Conservation (phyloP, 2,329 filamentous ascomycete genomes). For the Pseudogymnoascus sp. region DNA sequence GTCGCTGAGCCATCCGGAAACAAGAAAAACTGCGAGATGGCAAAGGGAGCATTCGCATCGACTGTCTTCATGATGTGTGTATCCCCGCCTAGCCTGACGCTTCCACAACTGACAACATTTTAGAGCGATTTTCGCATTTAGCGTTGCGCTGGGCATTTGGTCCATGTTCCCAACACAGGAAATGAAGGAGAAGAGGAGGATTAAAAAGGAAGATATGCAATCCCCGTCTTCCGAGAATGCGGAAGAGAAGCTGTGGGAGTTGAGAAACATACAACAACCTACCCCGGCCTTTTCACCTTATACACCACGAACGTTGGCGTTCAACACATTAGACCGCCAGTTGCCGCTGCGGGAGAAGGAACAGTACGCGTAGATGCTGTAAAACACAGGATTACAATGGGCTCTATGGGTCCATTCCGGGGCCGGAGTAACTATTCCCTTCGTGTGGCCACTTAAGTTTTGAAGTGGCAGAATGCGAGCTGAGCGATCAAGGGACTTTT, state of each 20-base stretch:
- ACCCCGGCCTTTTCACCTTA: conserved; percentile 39
- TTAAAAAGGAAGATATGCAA: conserved; percentile 34
- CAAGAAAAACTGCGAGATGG: conserved; percentile 54
- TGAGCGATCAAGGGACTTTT: neutral
- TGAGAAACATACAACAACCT: conserved; percentile 40
- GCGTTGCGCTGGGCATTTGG: conserved; percentile 51
- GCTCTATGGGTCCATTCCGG: neutral
- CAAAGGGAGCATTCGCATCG: conserved; percentile 57
- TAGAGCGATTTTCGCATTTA: conserved; percentile 52
- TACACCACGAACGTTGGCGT: conserved; percentile 59
- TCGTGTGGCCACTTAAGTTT: neutral
- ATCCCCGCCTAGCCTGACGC: conserved; percentile 6
- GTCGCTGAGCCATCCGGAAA: conserved; percentile 47
- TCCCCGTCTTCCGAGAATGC: conserved; percentile 31
- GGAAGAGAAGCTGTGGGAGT: conserved; percentile 46
- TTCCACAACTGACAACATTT: conserved; percentile 12
- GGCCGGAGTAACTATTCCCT: neutral
- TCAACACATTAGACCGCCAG: conserved; percentile 52
- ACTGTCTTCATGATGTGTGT: conserved; percentile 61
- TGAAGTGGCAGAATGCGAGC: neutral
- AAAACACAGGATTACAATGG: neutral
- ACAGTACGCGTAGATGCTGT: neutral
- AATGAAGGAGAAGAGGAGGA: neutral
- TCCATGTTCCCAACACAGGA: conserved; percentile 36
- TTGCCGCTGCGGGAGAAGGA: conserved; percentile 38